Percentiles rank a stretch among this genome's conserved stretches.
Evolutionary conservation across 78 protist species (phyloP).

Genomic region (Dictyostelium discoideum): dicty_2.7 NC_007089.4:6326501-6327000

Average conservation of each 20-base stretch:
- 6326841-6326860: neutral
- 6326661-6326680: neutral
- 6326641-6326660: neutral
- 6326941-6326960: constrained; percentile 5
- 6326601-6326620: neutral
- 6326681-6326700: neutral
- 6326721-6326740: constrained; percentile 12
- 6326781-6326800: constrained; percentile 2
- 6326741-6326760: neutral
- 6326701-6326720: constrained; percentile 8
- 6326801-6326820: neutral
- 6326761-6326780: neutral
- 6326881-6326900: constrained; percentile 45
- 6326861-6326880: constrained; percentile 51
- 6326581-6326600: neutral
- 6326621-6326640: neutral
- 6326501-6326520: neutral
- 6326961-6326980: neutral
- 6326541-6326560: no score
- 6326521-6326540: constrained; percentile 10
- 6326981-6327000: neutral
- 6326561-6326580: constrained; percentile 16
- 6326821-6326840: neutral
- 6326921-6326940: constrained; percentile 65
- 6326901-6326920: constrained; percentile 63